Conservation (phyloP, 805 yeast species). For the Metschnikowia reukaufii region DNA sequence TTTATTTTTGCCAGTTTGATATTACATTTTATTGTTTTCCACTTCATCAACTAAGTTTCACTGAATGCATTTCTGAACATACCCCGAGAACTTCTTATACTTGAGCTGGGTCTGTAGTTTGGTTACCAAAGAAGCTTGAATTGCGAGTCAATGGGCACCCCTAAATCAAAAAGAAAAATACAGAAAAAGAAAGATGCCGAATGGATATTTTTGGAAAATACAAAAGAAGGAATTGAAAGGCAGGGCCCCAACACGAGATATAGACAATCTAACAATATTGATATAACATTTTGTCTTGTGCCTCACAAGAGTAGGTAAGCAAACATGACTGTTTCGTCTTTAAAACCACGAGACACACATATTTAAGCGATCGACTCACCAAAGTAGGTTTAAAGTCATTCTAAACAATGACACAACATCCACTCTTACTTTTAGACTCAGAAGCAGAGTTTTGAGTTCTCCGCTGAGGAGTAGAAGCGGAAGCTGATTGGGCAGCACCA, state of each 20-base stretch:
- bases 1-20: slow-evolving; percentile 82
- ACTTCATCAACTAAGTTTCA: slow-evolving; percentile 73
- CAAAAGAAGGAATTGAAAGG: slow-evolving; percentile 8
- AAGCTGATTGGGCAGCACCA: neutral
- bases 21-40: slow-evolving; percentile 84
- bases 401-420: slow-evolving; percentile 23
- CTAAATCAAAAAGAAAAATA: neutral
- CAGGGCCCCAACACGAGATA: slow-evolving; percentile 5
- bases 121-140: neutral
- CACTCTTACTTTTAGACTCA: slow-evolving; percentile 16
- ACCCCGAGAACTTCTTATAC: neutral
- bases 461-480: slow-evolving; percentile 15
- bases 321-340: neutral
- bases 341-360: neutral
- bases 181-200: neutral
- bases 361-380: neutral
- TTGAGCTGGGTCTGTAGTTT: neutral
- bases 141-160: neutral
- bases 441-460: slow-evolving; percentile 13
- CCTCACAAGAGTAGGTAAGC: neutral
- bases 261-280: slow-evolving; percentile 6
- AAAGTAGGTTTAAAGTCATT: neutral
- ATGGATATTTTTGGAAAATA: neutral
- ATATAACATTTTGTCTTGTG: slow-evolving; percentile 1
- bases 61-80: neutral